Base-by-base conservation (phyloP, 108 stramenopile species). In the Skeletonema potamos region DNA sequence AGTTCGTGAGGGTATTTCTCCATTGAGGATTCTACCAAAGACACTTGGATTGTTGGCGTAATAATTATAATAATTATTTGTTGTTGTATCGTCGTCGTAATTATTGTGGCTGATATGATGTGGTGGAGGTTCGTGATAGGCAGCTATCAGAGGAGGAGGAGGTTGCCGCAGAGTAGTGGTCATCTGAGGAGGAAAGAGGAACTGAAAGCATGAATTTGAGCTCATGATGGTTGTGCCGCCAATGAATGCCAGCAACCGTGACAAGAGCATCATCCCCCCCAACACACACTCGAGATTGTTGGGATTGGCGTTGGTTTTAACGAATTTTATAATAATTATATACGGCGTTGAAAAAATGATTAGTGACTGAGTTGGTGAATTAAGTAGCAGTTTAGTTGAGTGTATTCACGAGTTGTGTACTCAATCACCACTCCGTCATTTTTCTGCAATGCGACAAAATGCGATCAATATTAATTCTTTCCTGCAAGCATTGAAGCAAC, bases 21-120 rank as follows among this genome's bases (percentile, higher is more conserved):
- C 88, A 11, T 73, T 33, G 8, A 92, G 72, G 1, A 92, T 85
- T 64, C 60, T 66, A n/a, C 91, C 91, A 79, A 92, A 92, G 7
- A 87, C 88, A 36, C 85, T 77, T 4, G 82, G 77, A 74, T 92
- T 89, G n/a, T 79, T 37, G n/a, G 60, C 60, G 62, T 84, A 85
- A 54, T 84, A 70, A 44, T 65, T 60, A 33, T 33, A 29, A 9
- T 51, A 13, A 1, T 6, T 6, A 41, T 51, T 4, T 51, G 20
- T 51, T 51, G 48, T 51, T 1, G 44, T 34, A 34, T 18, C 44
- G 17, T 20, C 18, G 6, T 46, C 6, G 3, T 46, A 0, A 46
- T 46, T 4, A 46, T 46, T 46, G 18, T 13, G 18, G 11, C 9
- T 15, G 17, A 3, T 27, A 12, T 26, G 15, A 27, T 33, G 32